Percentiles rank a stretch among this genome's conserved stretches.
phyloP scores from a whole-genome alignment of 1,284 basidiomycete species.

The Thecaphora thlaspeos region DNA sequence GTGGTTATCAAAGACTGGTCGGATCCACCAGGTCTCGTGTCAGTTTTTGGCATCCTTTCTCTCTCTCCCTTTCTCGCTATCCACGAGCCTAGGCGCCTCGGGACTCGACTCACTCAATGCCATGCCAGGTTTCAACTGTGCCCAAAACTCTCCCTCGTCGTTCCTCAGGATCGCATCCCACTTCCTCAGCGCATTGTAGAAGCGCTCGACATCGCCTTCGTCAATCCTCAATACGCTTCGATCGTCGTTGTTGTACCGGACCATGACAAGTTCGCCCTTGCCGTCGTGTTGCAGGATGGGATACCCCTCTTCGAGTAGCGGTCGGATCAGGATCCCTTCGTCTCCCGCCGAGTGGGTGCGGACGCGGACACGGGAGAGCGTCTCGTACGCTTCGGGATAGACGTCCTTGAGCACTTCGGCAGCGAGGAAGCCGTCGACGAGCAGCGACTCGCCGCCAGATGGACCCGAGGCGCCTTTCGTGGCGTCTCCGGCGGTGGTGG shows the following conservation, averaged over 20 bases:
- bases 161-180: slow-evolving; percentile 75
- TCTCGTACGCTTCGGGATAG: slow-evolving; percentile 71
- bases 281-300: slow-evolving; percentile 61
- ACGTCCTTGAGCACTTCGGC: slow-evolving; percentile 74
- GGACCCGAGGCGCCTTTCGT: slow-evolving; percentile 62
- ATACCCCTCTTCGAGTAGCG: slow-evolving; percentile 38
- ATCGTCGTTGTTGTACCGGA: slow-evolving; percentile 95
- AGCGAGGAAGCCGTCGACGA: slow-evolving; percentile 92
- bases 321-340: slow-evolving; percentile 43
- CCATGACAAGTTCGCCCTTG: slow-evolving; percentile 70
- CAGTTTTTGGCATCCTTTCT: too few relatives aligned
- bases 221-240: slow-evolving; percentile 58
- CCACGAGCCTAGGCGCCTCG: too few relatives aligned
- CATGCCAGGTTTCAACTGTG: slow-evolving; percentile 79
- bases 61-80: too few relatives aligned
- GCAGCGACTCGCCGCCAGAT: slow-evolving; percentile 78
- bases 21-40: too few relatives aligned
- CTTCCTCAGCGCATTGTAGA: slow-evolving; percentile 76
- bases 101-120: slow-evolving; percentile 66
- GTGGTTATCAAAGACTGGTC: slow-evolving; percentile 83
- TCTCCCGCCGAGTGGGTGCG: slow-evolving; percentile 76
- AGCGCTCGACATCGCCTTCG: slow-evolving; percentile 53
- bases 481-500: neutral
- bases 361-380: slow-evolving; percentile 71
- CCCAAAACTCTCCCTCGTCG: slow-evolving; percentile 84